Evolutionary conservation across 305 asterid genomes (phyloP).

Genomic region (Ilex paraguariensis): DNA sequence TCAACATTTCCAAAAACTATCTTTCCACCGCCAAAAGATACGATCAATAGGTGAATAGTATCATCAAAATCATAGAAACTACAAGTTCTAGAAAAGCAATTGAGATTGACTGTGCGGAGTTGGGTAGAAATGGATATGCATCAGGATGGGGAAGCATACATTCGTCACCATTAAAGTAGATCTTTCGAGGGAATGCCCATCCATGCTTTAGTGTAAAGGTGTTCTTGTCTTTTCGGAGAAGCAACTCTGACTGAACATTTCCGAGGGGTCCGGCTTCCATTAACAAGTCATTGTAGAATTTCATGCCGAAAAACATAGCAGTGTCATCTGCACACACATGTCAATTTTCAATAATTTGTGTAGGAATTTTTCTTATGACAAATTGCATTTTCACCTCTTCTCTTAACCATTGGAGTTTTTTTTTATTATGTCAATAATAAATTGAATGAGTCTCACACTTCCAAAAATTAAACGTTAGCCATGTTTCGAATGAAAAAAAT

Average conservation of each 20-base stretch:
- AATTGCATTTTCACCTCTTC: no score
- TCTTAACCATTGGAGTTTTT: no score
- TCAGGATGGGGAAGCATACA: constrained; percentile 72
- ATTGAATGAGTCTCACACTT: no score
- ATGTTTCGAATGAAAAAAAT: no score
- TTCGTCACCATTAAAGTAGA: constrained; percentile 75
- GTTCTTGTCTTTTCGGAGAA: constrained; percentile 49
- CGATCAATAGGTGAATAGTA: constrained; percentile 13
- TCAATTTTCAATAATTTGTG: no score
- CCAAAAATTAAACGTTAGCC: no score
- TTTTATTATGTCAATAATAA: no score
- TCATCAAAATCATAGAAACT: constrained; percentile 13
- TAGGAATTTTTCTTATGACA: no score
- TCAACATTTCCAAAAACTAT: no score
- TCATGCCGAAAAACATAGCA: constrained; percentile 73
- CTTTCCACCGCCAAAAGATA: background rate
- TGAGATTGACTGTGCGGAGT: constrained; percentile 27
- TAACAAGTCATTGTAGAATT: constrained; percentile 60
- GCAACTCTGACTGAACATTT: constrained; percentile 64
- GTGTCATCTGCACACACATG: constrained; percentile 46
- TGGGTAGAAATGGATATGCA: constrained; percentile 58
- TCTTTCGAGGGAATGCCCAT: constrained; percentile 66
- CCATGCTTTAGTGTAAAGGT: constrained; percentile 51
- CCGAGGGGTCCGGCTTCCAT: constrained; percentile 75
- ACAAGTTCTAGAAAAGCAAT: constrained; percentile 20